Evolutionary conservation across 2,329 filamentous ascomycete genomes (phyloP), one percentile per base, ranked within the genome.

Genomic region (Pezicula rhizophila): DNA sequence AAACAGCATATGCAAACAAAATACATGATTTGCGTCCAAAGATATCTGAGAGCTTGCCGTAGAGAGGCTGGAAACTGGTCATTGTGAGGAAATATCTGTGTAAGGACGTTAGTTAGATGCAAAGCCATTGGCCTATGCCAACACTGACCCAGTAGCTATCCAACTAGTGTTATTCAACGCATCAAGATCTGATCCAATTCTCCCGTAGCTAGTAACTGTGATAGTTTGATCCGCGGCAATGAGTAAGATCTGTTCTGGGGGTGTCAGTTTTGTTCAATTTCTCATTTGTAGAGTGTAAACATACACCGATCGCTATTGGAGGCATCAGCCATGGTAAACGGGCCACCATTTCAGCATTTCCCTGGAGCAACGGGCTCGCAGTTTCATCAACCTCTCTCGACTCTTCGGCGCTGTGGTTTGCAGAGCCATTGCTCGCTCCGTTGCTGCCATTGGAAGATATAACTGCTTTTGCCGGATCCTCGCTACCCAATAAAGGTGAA

Each of bases 201-300:
- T 80, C 44, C 84, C 85, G 64, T 90, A 90, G n/a, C 78, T 83
- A n/a, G 82, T 81, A 43, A 91, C 80, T 26, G 87, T 82, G 47
- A 91, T 80, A 0, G 88, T 88, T 64, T 90, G 85, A 61, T 92
- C 87, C 45, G 84, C 75, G 4, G 87, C 84, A 17, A 83, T 77
- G 7, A 92, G 73, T 61, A 87, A 88, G 37, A 90, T 70, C 83
- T 86, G 60, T 37, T 45, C 14, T n/a, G 23, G 8, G 5, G 38
- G 3, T 12, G 35, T 20, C 31, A 12, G 23, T 52, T 23, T 49
- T 37, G 17, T 18, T 42, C 31, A 7, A 18, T 12, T 4, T 12
- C 28, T 44, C 5, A 25, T 31, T 33, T 18, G n/a, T 37, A 41
- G 12, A 26, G 7, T 40, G 20, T 34, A 4, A 47, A 58, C 74